phyloP scores from a whole-genome alignment of 2,329 filamentous ascomycete species.

The Pezicula radicicola region DNA sequence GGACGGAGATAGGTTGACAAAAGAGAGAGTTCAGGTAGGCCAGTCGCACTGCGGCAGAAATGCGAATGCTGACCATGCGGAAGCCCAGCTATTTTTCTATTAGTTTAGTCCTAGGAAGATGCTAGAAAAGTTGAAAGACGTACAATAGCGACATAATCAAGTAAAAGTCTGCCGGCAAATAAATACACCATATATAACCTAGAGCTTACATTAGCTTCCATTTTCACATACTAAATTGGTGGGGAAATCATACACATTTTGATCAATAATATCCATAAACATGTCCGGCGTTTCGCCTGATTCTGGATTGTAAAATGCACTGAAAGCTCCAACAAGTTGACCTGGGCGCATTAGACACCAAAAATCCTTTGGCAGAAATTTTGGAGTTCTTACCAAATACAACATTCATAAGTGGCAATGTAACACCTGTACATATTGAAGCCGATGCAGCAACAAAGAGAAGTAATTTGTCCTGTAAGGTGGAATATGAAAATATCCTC shows the following conservation, averaged over 20 bases:
- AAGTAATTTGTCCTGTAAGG: constrained; percentile 9
- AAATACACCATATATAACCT: constrained; percentile 57
- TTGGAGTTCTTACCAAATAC: constrained; percentile 45
- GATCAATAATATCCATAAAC: constrained; percentile 48
- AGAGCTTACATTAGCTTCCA: constrained; percentile 24
- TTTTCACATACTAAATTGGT: neutral
- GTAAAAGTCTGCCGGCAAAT: constrained; percentile 49
- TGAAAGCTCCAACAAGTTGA: constrained; percentile 35
- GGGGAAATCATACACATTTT: constrained; percentile 23
- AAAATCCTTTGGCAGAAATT: neutral
- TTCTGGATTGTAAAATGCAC: constrained; percentile 46
- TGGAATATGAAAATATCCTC: constrained; percentile 20
- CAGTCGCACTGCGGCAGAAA: constrained; percentile 57
- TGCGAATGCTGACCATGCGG: constrained; percentile 57
- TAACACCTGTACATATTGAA: constrained; percentile 50
- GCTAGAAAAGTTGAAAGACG: constrained; percentile 6
- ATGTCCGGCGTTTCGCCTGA: constrained; percentile 36
- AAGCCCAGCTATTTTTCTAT: constrained; percentile 34
- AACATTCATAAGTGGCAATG: constrained; percentile 55
- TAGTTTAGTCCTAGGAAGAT: neutral
- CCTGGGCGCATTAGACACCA: constrained; percentile 8
- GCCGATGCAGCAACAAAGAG: constrained; percentile 37
- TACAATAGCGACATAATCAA: constrained; percentile 55
- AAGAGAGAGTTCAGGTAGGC: constrained; percentile 64
- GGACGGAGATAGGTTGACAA: constrained; percentile 61